A percentile compares a stretch with the other conserved stretches of the same genome.
phyloP scores from a whole-genome alignment of 169 alveolate species.

The Plasmodium inui region DNA sequence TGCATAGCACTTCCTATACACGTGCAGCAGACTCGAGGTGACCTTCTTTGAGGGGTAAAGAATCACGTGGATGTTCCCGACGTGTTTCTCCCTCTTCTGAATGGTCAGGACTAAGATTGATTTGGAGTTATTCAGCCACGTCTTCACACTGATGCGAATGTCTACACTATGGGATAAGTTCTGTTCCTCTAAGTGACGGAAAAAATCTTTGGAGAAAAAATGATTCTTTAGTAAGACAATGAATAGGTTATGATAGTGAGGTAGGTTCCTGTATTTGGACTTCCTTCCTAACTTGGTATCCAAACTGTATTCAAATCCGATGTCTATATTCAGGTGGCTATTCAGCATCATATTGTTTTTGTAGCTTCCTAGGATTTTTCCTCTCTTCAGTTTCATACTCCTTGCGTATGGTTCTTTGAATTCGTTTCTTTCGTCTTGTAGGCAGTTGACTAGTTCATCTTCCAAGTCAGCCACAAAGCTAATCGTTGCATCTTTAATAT shows the following conservation, averaged over 20 bases:
- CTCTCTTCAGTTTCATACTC: constrained; percentile 7
- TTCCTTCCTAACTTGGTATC: constrained; percentile 5
- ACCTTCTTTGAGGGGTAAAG: constrained; percentile 36
- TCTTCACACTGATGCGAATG: neutral
- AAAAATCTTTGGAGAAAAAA: constrained; percentile 19
- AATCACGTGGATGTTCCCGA: constrained; percentile 15
- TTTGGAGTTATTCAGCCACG: constrained; percentile 15
- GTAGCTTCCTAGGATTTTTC: constrained; percentile 35
- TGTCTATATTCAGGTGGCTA: constrained; percentile 16
- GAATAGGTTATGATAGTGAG: constrained; percentile 22
- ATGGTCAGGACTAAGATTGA: constrained; percentile 12
- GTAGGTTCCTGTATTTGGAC: constrained; percentile 18
- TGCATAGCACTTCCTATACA: neutral
- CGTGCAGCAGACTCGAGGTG: neutral
- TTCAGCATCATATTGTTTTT: constrained; percentile 23
- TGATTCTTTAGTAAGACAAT: constrained; percentile 1
- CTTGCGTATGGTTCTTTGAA: neutral
- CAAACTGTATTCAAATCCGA: constrained; percentile 36
- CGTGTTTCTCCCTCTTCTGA: neutral
- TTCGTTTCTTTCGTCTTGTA: neutral
- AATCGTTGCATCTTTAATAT: constrained; percentile 21
- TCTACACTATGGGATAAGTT: neutral
- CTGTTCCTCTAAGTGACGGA: neutral
- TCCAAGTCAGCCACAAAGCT: neutral
- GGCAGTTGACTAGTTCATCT: constrained; percentile 1